Evolutionary conservation across 768 basidiomycete species (phyloP), one percentile per base, ranked within the genome.

Genomic region (Coprinellus micaceus): DNA sequence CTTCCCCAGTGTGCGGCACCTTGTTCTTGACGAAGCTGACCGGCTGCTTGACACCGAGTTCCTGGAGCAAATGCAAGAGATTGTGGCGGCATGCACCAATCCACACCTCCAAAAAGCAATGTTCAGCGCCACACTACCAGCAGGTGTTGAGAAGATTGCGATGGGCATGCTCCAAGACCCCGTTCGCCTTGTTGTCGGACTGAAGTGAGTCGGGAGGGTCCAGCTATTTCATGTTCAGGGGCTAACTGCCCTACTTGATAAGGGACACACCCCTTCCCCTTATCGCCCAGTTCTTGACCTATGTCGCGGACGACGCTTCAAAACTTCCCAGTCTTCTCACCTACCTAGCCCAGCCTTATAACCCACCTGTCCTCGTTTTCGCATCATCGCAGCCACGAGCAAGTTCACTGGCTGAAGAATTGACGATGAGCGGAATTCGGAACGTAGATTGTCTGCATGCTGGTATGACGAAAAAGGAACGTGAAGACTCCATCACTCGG

Each of bases 221-320:
- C n/a, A n/a, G n/a, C n/a, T n/a, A n/a, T n/a, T n/a, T n/a, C n/a
- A n/a, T n/a, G n/a, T n/a, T n/a, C n/a, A n/a, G n/a, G n/a, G n/a
- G n/a, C n/a, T n/a, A n/a, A n/a, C n/a, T 43, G 53, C 15, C 57
- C 57, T 37, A 52, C 11, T 54, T 19, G 39, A 30, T 1, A 63
- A 97, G 95, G 72, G 97, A 99, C 67, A 93, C 94, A 0, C 96
- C 97, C 0, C 84, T 96, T 0, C 88, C 92, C 2, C 84, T 91
- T n/a, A 94, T 98, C 37, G 69, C 82, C 1, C 97, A 99, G 71
- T 82, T 86, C 1, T 81, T 99, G 21, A 86, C 87, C 19, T 99
- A 97, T 67, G 94, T 95, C 52, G 90, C 91, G 21, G 89, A 93
- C 49, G 97, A 98, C 64, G 77, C 85, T 2, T 97, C 94, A n/a